Base-by-base conservation (phyloP, 495 filamentous ascomycete genomes). In the Aspergillus saccharolyticus region DNA sequence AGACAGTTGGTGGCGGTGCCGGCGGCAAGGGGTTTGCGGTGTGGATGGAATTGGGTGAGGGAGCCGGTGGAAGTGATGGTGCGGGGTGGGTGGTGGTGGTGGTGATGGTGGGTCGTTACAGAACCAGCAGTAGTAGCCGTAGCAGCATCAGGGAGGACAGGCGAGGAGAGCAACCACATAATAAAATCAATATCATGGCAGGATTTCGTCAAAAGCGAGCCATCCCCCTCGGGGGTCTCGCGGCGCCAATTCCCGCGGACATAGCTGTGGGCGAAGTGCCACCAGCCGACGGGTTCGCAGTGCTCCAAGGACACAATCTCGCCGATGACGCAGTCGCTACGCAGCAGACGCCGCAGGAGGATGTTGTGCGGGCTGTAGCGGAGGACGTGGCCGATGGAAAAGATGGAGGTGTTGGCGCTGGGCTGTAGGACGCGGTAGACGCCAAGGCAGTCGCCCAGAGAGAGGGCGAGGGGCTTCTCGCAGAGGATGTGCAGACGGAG, bases 231-330 rank as follows among this genome's bases (percentile, higher is more conserved):
- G 0, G 77, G 77, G 2, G 81, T 85, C 54, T 87, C 85, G 48
- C 87, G 89, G 5, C 94, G 85, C 94, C 94, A 97, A 72, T 97
- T 96, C 15, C 94, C 94, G 18, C 86, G 83, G 20, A 98, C 94
- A 63, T 96, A 97, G 62, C 85, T 89, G 72, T 98, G 94, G 1
- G 87, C 76, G 66, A 96, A 98, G 70, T 98, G 94, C 90, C 90
- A 98, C 83, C 87, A 95, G 2, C 94, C 94, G 0, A 98, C 87
- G 0, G 94, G 94, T 70, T 97, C 95, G 1, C 88, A 90, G 66
- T 97, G 94, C 58, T 93, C 89, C 39, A 97, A 76, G 14, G 86
- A 90, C 19, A 96, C 71, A 9, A 96, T 76, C 25, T 96, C 91
- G n/a, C 94, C 94, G 64, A 98, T 85, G 0, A 72, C 67, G 9